phyloP scores from a whole-genome alignment of 805 yeast genomes.

The Tetrapisispora namnaoensis region DNA sequence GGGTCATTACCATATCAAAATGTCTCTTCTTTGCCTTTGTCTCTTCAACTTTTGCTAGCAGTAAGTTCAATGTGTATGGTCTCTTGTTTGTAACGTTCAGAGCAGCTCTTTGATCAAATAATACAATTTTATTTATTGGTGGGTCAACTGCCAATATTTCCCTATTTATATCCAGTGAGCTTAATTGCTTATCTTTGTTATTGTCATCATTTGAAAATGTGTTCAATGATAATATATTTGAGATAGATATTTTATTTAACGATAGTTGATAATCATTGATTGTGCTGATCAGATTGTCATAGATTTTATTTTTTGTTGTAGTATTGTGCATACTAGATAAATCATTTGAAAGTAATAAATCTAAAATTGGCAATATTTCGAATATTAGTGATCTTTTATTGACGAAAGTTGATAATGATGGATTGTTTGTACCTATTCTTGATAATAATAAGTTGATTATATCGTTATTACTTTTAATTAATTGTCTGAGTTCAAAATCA shows the following conservation, averaged over 20 bases:
- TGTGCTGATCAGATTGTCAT: conserved; percentile 32
- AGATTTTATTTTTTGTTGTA: conserved; percentile 20
- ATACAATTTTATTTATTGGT: conserved; percentile 21
- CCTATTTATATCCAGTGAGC: conserved; percentile 1
- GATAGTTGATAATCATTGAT: conserved; percentile 33
- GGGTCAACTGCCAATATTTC: conserved; percentile 19
- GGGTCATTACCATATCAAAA: conserved; percentile 13
- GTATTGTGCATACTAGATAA: conserved; percentile 15
- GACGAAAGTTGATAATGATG: conserved; percentile 10
- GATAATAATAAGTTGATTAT: conserved; percentile 20
- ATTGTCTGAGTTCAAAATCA: conserved; percentile 27
- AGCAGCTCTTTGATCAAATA: conserved; percentile 16
- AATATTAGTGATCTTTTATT: conserved; percentile 15
- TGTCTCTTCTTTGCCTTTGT: conserved; percentile 29
- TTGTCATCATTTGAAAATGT: background rate
- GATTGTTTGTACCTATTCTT: conserved; percentile 9
- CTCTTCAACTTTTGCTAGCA: conserved; percentile 25
- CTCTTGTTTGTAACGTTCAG: conserved; percentile 20
- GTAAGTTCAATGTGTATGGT: conserved; percentile 14
- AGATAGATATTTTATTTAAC: background rate
- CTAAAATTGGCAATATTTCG: conserved; percentile 31
- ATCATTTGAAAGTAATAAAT: conserved; percentile 23
- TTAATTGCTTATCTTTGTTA: background rate
- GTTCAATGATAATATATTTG: background rate
- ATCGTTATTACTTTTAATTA: conserved; percentile 20